These are phyloP conservation scores for Cafeteria roenbergensis DNA, from an alignment of 108 stramenopile species.

Conservation along the genomic window DNA sequence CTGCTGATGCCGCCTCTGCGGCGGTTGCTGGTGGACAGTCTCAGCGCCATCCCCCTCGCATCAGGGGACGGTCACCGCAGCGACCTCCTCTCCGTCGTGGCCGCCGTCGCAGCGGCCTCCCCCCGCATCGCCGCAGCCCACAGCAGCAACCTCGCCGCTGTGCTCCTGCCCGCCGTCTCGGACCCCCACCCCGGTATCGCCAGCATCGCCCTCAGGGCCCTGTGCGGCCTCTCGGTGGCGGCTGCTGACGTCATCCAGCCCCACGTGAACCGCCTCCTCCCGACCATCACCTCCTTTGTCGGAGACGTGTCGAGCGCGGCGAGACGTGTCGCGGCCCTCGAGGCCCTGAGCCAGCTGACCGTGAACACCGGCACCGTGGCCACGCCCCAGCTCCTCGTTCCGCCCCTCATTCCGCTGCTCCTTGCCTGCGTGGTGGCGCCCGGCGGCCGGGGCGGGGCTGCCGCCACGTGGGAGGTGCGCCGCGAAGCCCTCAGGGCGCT, in stretches of 20 bases:
- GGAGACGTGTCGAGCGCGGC: constrained; percentile 67
- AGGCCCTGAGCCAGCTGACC: constrained; percentile 72
- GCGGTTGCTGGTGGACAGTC: too few relatives aligned
- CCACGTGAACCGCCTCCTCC: constrained; percentile 39
- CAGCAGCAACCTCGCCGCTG: constrained; percentile 42
- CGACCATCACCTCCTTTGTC: constrained; percentile 69
- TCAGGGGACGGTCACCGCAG: too few relatives aligned
- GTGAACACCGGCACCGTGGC: constrained; percentile 78
- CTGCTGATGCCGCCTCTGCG: too few relatives aligned
- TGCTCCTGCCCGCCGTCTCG: constrained; percentile 62
- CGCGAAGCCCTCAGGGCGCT: constrained; percentile 77
- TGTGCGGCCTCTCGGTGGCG: constrained; percentile 62
- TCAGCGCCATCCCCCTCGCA: too few relatives aligned
- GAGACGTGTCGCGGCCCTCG: constrained; percentile 69
- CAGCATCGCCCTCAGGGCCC: constrained; percentile 59
- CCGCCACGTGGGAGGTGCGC: constrained; percentile 67
- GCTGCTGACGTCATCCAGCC: constrained; percentile 69
- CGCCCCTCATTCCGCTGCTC: constrained; percentile 70
- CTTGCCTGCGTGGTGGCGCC: constrained; percentile 62
- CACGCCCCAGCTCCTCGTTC: constrained; percentile 73
- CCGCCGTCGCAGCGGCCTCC: constrained; percentile 39
- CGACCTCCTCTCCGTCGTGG: constrained; percentile 1
- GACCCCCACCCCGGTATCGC: constrained; percentile 70
- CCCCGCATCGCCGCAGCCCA: constrained; percentile 57
- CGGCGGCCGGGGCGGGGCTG: constrained; percentile 53